Evolutionary conservation across 371 early-diverging fungal genomes (phyloP), one percentile per base, ranked within the genome.

Genomic region (Chytridiales sp.): DNA sequence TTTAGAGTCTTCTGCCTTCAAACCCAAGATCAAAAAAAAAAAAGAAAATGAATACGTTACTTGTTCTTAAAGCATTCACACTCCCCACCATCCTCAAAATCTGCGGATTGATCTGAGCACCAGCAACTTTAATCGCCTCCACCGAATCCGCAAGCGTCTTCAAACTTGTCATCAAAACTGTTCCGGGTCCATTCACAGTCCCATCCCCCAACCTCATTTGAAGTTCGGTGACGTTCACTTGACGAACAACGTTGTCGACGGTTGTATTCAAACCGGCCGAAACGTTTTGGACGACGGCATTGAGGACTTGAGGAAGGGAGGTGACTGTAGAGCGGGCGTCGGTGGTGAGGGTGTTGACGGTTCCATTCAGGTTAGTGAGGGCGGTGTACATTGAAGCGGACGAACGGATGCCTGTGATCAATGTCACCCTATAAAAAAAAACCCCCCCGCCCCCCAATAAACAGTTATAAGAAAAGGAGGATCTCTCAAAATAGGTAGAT

Each of bases 401-500:
- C 22, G 41, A 39, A 8, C 42, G 54, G 24, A 54, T 54, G 15
- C 54, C 54, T 17, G 54, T 54, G 41, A 54, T 40, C 29, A 54
- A 54, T 13, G 38, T n/a, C 11, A 54, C 17, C 6, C 54, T 54
- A 27, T 41, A 40, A 27, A 35, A 24, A 35, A 51, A 35, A 48
- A 26, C 17, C 6, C 15, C 24, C 11, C 21, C 13, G 30, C 22
- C n/a, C 22, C 13, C 4, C 54, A 54, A 24, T 42, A 54, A 31
- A 39, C 38, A 27, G 21, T 8, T 21, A 54, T 3, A 13, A 54
- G 22, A 3, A 15, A 54, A 6, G 35, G 38, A 4, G 54, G 54
- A 21, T 21, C 24, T n/a, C n/a, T 13, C 11, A 41, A 19, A 38
- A 54, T 36, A 15, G 41, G 29, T 6, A 38, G 24, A n/a, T 26